A percentile compares a stretch with the other conserved stretches of the same genome.
Evolutionary conservation across 2,329 filamentous ascomycete genomes (phyloP).

Genomic region (Clonostachys solani): DNA sequence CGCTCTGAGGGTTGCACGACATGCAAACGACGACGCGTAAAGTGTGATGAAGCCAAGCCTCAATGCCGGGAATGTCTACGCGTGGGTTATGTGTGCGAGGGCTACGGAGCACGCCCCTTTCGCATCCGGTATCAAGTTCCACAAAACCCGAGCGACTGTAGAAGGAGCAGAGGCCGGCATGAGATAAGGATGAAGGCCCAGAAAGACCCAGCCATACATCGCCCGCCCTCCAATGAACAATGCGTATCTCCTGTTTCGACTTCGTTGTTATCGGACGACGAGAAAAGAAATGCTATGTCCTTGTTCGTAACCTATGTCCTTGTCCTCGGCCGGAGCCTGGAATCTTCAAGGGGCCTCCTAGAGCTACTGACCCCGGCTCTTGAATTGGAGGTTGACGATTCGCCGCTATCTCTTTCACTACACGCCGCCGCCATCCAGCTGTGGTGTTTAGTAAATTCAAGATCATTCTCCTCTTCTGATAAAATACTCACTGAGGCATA

Average conservation of each 20-base stretch:
- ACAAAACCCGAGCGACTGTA: no score
- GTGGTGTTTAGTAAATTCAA: conserved; percentile 7
- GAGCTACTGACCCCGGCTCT: conserved; percentile 6
- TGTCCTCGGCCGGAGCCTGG: conserved; percentile 7
- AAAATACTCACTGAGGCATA: conserved; percentile 5
- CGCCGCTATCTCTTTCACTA: conserved; percentile 6
- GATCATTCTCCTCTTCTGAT: conserved; percentile 5
- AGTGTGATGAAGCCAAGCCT: conserved; percentile 20
- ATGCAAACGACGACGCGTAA: conserved; percentile 18
- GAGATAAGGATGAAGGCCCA: conserved; percentile 3
- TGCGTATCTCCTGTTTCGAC: not conserved
- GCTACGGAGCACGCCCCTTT: not conserved
- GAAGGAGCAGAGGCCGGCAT: conserved; percentile 2
- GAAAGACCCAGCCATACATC: not conserved
- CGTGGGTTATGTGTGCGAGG: not conserved
- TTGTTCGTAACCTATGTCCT: conserved; percentile 9
- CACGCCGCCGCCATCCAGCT: conserved; percentile 7
- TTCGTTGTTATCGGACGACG: no score
- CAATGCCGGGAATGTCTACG: conserved; percentile 7
- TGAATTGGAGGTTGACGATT: conserved; percentile 6
- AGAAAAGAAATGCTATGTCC: not conserved
- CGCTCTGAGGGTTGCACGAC: not conserved
- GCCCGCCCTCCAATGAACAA: not conserved
- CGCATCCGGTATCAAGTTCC: no score
- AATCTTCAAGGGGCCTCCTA: conserved; percentile 9